phyloP scores from a whole-genome alignment of 306 rosid species.

The Pachyrhizus erosus region DNA sequence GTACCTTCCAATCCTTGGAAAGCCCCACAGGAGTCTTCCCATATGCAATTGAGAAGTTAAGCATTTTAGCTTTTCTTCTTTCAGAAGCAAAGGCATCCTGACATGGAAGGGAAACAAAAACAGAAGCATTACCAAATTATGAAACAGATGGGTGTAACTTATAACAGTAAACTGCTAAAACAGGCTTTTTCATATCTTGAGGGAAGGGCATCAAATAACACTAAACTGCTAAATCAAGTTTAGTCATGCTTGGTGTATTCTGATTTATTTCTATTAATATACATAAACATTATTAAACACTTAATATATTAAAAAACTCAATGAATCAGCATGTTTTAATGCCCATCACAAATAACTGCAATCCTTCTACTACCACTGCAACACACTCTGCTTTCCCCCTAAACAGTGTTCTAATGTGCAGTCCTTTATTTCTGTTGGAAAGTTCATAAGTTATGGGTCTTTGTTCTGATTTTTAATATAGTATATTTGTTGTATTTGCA shows the following conservation, averaged over 20 bases:
- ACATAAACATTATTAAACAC: not conserved
- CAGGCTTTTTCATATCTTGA: not conserved
- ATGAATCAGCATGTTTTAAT: constrained; percentile 11
- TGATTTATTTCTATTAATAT: constrained; percentile 5
- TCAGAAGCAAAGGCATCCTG: constrained; percentile 93
- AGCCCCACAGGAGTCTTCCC: constrained; percentile 97
- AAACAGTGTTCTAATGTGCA: constrained; percentile 8
- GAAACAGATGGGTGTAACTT: constrained; percentile 8
- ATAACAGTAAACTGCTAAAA: constrained; percentile 2
- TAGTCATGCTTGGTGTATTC: not conserved
- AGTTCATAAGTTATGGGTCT: not conserved
- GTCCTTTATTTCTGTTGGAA: constrained; percentile 4
- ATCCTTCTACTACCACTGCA: not conserved
- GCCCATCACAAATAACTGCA: not conserved
- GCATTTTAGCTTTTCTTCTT: constrained; percentile 98
- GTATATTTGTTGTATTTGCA: not conserved
- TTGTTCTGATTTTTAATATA: not conserved
- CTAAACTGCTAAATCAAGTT: not conserved
- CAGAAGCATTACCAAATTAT: constrained; percentile 24
- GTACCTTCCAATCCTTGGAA: constrained; percentile 94
- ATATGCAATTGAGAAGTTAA: constrained; percentile 95
- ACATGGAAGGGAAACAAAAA: constrained; percentile 7
- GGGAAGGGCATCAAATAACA: not conserved
- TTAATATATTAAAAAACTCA: not conserved
- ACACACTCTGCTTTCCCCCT: not conserved